Evolutionary conservation across 441 rosid species (phyloP), one percentile per base, ranked within the genome.

Genomic region (Adansonia gregorii): DNA sequence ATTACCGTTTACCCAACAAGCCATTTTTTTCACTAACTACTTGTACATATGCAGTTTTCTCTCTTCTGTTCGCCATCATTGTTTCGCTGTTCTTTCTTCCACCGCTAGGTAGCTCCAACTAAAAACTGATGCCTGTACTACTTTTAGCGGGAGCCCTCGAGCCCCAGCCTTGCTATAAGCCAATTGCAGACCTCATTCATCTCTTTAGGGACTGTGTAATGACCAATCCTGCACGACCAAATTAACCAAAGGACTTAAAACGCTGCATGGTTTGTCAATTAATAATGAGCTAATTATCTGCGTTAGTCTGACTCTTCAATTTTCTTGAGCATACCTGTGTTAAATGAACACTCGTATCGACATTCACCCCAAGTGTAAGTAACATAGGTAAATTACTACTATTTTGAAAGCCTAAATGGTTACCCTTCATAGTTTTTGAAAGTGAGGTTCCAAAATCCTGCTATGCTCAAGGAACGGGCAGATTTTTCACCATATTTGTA

Each of bases 161-260:
- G 98, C 31, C 91, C 90, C 20, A 95, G 89, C 86, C 86, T 87
- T 24, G 86, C 20, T 3, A 90, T 75, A 35, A 93, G 94, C 98
- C 98, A 95, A 7, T 77, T 85, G 81, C 93, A 90, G 48, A 94
- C 89, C 74, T 93, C 99, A 0, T 89, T 92, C 98, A 95, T 86
- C 84, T 95, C 99, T 76, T 77, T 89, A 0, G 98, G 99, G 24
- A 93, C 87, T 0, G 99, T 95, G 83, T 90, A 95, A 79, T 93
- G 99, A 66, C 97, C 99, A 71, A 95, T 89, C 84, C 99, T 95
- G 88, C 84, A 81, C 7, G 77, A 27, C 71, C 78, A 84, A 56
- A 61, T 61, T 31, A 27, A 49, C 20, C 41, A 73, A 56, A 31
- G 9, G 0, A 55, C 64, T 19, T 56, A 6, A 55, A 55, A 45